Conservation (phyloP, 2,329 filamentous ascomycete species). For the Talaromyces verruculosus region DNA sequence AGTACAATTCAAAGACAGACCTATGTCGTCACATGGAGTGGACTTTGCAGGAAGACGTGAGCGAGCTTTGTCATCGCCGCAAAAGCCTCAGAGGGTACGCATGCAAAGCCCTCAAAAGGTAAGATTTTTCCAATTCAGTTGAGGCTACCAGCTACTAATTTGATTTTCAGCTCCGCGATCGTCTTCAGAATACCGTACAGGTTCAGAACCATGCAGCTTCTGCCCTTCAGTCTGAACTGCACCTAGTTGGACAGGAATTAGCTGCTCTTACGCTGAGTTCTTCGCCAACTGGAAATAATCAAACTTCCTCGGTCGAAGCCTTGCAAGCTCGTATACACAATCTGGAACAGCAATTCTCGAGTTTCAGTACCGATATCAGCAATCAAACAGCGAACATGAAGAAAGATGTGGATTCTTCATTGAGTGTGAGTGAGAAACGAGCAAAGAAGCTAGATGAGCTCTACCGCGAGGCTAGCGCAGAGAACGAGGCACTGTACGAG, state of each 20-base stretch:
- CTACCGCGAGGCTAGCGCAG: slow-evolving; percentile 81
- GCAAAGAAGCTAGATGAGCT: slow-evolving; percentile 81
- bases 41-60: slow-evolving; percentile 32
- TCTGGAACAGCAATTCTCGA: slow-evolving; percentile 67
- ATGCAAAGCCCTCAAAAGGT: slow-evolving; percentile 64
- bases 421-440: slow-evolving; percentile 74
- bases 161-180: slow-evolving; percentile 62
- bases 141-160: slow-evolving; percentile 7
- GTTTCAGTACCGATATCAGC: slow-evolving; percentile 59
- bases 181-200: slow-evolving; percentile 77
- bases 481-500: slow-evolving; percentile 91
- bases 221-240: slow-evolving; percentile 71
- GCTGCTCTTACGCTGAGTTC: slow-evolving; percentile 46
- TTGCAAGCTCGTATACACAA: slow-evolving; percentile 57
- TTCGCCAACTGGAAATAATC: slow-evolving; percentile 33
- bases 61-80: slow-evolving; percentile 62
- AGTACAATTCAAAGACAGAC: slow-evolving; percentile 37
- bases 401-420: slow-evolving; percentile 67
- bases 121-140: slow-evolving; percentile 9
- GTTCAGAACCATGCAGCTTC: slow-evolving; percentile 69
- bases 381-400: slow-evolving; percentile 64
- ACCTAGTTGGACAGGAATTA: slow-evolving; percentile 78
- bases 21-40: slow-evolving; percentile 31
- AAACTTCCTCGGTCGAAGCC: slow-evolving; percentile 27
- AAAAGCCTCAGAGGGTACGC: slow-evolving; percentile 68